phyloP scores from a whole-genome alignment of 495 filamentous ascomycete species.

The Pseudevernia furfuracea region DNA sequence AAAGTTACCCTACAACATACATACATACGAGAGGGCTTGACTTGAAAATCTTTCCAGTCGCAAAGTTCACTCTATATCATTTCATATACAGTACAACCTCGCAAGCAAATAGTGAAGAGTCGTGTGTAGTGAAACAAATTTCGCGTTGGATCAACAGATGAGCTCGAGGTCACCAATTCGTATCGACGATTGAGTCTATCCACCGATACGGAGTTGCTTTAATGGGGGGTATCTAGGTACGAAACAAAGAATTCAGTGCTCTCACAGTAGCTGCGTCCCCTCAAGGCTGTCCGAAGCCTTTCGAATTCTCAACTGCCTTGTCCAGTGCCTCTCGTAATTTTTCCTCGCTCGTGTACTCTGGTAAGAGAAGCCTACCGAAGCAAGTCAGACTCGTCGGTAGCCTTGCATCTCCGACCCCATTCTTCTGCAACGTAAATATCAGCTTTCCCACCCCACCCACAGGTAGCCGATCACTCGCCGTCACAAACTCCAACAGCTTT shows the following conservation, averaged over 20 bases:
- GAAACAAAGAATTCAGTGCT: neutral
- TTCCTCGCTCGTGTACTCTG: constrained; percentile 65
- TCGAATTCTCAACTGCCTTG: constrained; percentile 80
- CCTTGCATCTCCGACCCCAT: constrained; percentile 53
- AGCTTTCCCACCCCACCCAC: constrained; percentile 73
- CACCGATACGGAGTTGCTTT: neutral
- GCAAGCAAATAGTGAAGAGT: neutral
- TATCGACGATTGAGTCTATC: neutral
- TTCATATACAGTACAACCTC: too few relatives aligned
- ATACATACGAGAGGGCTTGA: too few relatives aligned
- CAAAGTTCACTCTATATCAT: too few relatives aligned
- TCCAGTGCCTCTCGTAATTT: constrained; percentile 65
- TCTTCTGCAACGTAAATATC: constrained; percentile 74
- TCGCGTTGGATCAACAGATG: neutral
- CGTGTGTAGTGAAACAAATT: too few relatives aligned
- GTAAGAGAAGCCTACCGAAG: constrained; percentile 76
- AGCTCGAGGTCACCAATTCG: neutral
- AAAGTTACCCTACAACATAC: too few relatives aligned
- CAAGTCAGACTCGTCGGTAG: constrained; percentile 83
- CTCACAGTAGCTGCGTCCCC: neutral
- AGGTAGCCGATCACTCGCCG: constrained; percentile 82
- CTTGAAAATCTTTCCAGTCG: neutral
- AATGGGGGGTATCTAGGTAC: neutral
- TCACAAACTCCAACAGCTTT: constrained; percentile 85
- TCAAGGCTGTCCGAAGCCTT: constrained; percentile 65